A percentile compares a stretch with the other conserved stretches of the same genome.
These are phyloP conservation scores for Aspergillus bombycis DNA, from an alignment of 2,329 filamentous ascomycete genomes.

Conservation along the genomic window DNA sequence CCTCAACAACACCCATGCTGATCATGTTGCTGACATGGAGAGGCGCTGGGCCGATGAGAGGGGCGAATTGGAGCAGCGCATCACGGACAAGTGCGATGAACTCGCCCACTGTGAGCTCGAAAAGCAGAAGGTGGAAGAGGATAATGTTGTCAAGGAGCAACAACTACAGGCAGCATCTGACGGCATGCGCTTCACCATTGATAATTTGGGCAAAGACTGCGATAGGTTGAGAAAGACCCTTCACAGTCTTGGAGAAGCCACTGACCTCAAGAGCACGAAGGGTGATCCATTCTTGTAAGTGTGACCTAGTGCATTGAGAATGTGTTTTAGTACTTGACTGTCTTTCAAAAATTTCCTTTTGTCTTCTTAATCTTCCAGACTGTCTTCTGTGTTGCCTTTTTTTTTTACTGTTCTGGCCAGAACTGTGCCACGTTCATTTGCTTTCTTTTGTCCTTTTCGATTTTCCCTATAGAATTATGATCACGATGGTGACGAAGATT, in stretches of 20 bases:
- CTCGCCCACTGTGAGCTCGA: conserved; percentile 49
- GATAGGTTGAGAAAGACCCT: conserved; percentile 55
- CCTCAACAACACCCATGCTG: conserved; percentile 29
- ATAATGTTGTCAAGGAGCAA: conserved; percentile 50
- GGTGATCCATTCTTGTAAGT: conserved; percentile 56
- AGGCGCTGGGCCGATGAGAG: conserved; percentile 38
- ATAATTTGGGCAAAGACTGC: conserved; percentile 54
- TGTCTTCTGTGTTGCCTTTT: conserved; percentile 9
- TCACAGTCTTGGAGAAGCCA: conserved; percentile 55
- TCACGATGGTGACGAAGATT: conserved; percentile 23
- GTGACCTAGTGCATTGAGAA: conserved; percentile 34
- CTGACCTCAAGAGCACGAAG: conserved; percentile 53
- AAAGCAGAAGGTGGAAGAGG: conserved; percentile 47
- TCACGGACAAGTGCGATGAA: conserved; percentile 47
- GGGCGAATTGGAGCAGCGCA: conserved; percentile 34
- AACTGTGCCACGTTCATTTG: conserved; percentile 15
- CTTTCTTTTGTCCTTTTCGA: conserved; percentile 19
- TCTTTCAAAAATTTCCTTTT: conserved; percentile 17
- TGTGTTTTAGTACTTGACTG: conserved; percentile 21
- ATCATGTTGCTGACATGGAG: conserved; percentile 32
- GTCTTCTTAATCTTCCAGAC: conserved; percentile 20
- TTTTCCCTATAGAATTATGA: conserved; percentile 27
- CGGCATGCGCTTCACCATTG: conserved; percentile 52
- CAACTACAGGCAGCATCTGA: conserved; percentile 48
- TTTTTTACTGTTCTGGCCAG: conserved; percentile 1